A percentile compares a stretch with the other conserved stretches of the same genome.
These are phyloP conservation scores for Aspergillus luchuensis DNA, from an alignment of 2,329 filamentous ascomycete genomes.

Conservation along the genomic window DNA sequence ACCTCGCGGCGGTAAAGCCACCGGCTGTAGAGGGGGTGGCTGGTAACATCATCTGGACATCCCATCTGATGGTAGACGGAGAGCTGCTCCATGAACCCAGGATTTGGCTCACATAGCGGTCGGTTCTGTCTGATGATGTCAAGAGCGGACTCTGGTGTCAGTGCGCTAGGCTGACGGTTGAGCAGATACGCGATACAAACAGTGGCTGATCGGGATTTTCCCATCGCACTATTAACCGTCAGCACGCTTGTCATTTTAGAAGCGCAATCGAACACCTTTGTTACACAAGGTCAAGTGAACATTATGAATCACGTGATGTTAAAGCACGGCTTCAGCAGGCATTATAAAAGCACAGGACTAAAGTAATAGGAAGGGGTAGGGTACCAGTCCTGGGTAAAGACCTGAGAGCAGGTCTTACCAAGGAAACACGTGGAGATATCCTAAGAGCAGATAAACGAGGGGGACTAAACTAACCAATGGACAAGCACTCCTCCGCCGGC, in stretches of 20 bases:
- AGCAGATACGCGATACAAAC: conserved; percentile 84
- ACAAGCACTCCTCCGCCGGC: conserved; percentile 63
- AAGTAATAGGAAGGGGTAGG: neutral
- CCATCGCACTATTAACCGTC: conserved; percentile 72
- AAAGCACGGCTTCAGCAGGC: neutral
- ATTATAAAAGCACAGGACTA: neutral
- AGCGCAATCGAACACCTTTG: conserved; percentile 24
- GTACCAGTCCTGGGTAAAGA: neutral
- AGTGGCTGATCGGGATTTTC: conserved; percentile 88
- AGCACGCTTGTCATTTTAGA: conserved; percentile 1
- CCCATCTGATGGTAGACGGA: conserved; percentile 85
- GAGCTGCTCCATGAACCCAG: conserved; percentile 87
- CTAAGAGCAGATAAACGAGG: neutral
- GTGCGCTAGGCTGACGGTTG: conserved; percentile 58
- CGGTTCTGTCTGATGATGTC: conserved; percentile 68
- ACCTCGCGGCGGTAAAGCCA: conserved; percentile 70
- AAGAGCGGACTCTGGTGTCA: conserved; percentile 66
- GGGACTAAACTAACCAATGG: conserved; percentile 63
- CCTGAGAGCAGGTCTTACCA: neutral
- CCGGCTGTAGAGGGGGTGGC: conserved; percentile 76
- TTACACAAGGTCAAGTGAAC: conserved; percentile 25
- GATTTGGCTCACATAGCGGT: conserved; percentile 82
- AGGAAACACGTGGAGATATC: neutral
- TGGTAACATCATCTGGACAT: conserved; percentile 69
- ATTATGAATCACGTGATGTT: neutral